phyloP scores from a whole-genome alignment of 805 yeast species.

The Saccharomyces cerevisiae region DNA sequence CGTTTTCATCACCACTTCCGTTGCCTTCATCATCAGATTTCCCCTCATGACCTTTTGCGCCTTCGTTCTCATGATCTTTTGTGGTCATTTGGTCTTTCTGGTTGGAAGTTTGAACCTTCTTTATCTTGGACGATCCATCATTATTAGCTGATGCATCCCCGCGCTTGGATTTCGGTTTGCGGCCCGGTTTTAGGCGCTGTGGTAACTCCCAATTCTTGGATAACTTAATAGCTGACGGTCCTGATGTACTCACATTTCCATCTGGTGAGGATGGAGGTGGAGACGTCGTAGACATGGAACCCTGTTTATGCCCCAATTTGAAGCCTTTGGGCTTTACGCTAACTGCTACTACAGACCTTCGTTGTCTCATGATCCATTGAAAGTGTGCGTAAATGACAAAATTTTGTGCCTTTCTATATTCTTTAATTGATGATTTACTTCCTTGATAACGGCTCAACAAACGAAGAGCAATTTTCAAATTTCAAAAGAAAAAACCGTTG shows the following conservation, averaged over 20 bases:
- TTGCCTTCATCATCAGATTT: neutral
- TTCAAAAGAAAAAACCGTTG: neutral
- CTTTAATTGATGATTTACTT: neutral
- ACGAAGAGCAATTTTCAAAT: neutral
- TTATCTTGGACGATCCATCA: neutral
- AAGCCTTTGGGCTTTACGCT: neutral
- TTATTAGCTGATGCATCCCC: neutral
- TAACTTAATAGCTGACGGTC: neutral
- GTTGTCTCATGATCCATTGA: neutral
- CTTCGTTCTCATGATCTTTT: neutral
- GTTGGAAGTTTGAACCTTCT: neutral
- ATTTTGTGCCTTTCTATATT: neutral
- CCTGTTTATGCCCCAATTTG: neutral
- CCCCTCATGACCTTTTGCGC: neutral
- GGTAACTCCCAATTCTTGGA: constrained; percentile 75
- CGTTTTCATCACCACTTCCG: neutral
- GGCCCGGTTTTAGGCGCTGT: constrained; percentile 68
- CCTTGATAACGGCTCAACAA: neutral
- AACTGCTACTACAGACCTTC: neutral
- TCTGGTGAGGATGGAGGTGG: neutral
- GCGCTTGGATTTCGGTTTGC: constrained; percentile 36
- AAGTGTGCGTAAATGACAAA: neutral
- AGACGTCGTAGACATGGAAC: neutral
- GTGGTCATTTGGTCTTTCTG: neutral
- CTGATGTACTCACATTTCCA: neutral